Conservation (phyloP, 768 basidiomycete species). For the Lentinula edodes region DNA sequence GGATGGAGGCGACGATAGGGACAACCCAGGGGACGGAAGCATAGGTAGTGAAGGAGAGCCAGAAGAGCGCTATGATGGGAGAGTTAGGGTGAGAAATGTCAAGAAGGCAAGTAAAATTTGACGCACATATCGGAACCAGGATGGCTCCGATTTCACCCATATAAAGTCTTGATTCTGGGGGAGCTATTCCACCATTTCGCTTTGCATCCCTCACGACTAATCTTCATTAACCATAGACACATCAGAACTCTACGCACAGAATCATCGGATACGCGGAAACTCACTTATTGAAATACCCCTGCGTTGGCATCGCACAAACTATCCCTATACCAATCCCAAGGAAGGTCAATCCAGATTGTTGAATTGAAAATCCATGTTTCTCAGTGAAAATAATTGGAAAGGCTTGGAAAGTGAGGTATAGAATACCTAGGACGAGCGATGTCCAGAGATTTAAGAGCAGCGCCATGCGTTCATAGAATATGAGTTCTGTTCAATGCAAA, state of each 20-base stretch:
- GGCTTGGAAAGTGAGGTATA: slow-evolving; percentile 63
- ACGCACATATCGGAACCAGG: slow-evolving; percentile 52
- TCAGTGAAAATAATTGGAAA: slow-evolving; percentile 48
- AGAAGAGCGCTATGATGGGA: slow-evolving; percentile 29
- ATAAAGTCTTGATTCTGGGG: slow-evolving; percentile 60
- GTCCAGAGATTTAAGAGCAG: slow-evolving; percentile 66
- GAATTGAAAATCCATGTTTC: slow-evolving; percentile 42
- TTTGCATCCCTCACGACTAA: slow-evolving; percentile 25
- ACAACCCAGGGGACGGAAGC: slow-evolving; percentile 56
- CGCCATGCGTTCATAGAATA: slow-evolving; percentile 70
- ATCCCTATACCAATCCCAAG: slow-evolving; percentile 58
- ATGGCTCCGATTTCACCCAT: slow-evolving; percentile 65
- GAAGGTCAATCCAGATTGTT: slow-evolving; percentile 51
- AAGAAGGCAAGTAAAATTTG: background rate
- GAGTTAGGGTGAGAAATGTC: slow-evolving; percentile 39
- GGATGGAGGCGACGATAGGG: slow-evolving; percentile 57
- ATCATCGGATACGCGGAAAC: slow-evolving; percentile 7
- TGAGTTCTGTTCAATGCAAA: slow-evolving; percentile 38
- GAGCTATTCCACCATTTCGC: slow-evolving; percentile 36
- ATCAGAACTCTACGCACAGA: slow-evolving; percentile 19
- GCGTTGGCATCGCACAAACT: slow-evolving; percentile 30
- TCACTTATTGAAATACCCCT: slow-evolving; percentile 36
- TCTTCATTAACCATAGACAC: background rate
- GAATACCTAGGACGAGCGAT: slow-evolving; percentile 50
- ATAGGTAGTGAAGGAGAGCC: slow-evolving; percentile 54